Percentiles rank a stretch among this genome's conserved stretches.
Conservation (phyloP, 2,329 filamentous ascomycete species). For the Aspergillus carbonarius region DNA sequence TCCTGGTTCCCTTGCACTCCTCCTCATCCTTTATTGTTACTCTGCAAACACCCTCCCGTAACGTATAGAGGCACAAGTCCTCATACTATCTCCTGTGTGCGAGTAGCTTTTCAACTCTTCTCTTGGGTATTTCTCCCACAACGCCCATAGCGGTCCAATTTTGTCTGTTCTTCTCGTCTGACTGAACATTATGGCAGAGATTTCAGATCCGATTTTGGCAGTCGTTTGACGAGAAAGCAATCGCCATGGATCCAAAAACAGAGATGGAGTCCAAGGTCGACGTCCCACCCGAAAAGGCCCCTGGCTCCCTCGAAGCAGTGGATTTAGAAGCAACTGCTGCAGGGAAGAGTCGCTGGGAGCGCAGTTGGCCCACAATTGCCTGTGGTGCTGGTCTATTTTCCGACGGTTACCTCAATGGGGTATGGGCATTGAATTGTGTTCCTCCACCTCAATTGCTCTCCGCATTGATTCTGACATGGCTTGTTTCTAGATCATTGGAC, state of each 20-base stretch:
- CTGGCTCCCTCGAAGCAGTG: neutral
- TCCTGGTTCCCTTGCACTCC: neutral
- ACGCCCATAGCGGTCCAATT: neutral
- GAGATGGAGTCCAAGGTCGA: neutral
- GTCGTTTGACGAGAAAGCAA: neutral
- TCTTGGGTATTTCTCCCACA: no score
- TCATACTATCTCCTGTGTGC: no score
- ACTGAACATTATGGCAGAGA: neutral
- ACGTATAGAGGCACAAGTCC: no score
- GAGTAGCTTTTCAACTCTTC: no score
- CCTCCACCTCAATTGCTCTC: neutral
- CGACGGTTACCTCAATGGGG: slow-evolving; percentile 89
- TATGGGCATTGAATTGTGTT: slow-evolving; percentile 38
- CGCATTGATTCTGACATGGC: neutral
- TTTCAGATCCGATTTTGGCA: neutral
- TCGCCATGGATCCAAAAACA: neutral
- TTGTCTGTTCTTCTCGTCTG: neutral
- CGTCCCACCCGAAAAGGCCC: slow-evolving; percentile 6
- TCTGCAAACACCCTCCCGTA: neutral
- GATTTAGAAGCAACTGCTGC: slow-evolving; percentile 18
- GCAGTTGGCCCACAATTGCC: slow-evolving; percentile 73
- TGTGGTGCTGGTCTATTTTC: slow-evolving; percentile 89
- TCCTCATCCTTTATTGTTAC: neutral
- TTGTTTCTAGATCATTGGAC: slow-evolving; percentile 68
- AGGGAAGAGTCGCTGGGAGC: slow-evolving; percentile 48